Conservation (phyloP, 768 basidiomycete genomes). For the Tylopilus felleus region DNA sequence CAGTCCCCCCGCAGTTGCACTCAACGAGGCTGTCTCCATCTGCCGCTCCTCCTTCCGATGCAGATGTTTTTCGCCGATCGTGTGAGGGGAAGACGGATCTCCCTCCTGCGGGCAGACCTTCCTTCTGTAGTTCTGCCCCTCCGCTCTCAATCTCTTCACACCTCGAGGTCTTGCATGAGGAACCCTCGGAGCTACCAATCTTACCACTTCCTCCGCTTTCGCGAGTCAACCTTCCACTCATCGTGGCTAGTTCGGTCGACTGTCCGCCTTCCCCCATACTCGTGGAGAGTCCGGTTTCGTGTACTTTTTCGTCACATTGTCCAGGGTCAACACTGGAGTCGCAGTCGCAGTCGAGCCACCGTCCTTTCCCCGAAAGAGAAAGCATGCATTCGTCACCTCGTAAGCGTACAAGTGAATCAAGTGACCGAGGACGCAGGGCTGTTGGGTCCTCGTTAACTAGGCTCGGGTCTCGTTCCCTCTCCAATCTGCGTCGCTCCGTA, state of each 20-base stretch:
- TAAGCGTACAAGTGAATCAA: constrained; percentile 19
- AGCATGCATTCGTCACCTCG: constrained; percentile 3
- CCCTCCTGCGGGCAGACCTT: constrained; percentile 16
- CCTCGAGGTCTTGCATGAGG: constrained; percentile 31
- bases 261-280: constrained; percentile 3
- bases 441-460: constrained; percentile 18
- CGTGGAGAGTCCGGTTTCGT: constrained; percentile 26
- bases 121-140: constrained; percentile 19
- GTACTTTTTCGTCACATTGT: constrained; percentile 21
- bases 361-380: constrained; percentile 14
- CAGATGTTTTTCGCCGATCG: constrained; percentile 1
- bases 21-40: not conserved
- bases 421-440: constrained; percentile 9
- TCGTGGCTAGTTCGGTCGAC: constrained; percentile 19
- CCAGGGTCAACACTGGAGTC: constrained; percentile 14
- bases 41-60: constrained; percentile 2
- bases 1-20: constrained; percentile 1
- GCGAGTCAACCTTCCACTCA: constrained; percentile 5
- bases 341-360: constrained; percentile 12
- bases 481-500: constrained; percentile 45
- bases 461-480: constrained; percentile 37
- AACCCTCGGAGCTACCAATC: constrained; percentile 23
- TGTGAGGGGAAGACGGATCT: constrained; percentile 15
- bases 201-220: constrained; percentile 8
- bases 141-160: constrained; percentile 24